Evolutionary conservation across 2,329 filamentous ascomycete species (phyloP), one percentile per base, ranked within the genome.

Genomic region (Xylaria sp.): DNA sequence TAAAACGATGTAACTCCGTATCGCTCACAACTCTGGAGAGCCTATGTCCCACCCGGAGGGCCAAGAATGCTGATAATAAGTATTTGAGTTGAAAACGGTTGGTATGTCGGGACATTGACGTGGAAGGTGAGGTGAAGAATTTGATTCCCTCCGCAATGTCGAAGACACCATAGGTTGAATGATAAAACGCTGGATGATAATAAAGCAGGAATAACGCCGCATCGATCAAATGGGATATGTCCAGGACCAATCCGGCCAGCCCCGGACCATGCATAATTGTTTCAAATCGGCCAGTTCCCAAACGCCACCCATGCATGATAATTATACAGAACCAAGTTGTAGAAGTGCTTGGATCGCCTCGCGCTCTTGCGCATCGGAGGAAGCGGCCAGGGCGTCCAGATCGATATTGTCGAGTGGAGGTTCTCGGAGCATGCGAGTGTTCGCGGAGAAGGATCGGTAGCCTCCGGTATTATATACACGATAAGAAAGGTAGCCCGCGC

Each of bases 331-430:
- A 81, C 92, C 91, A 79, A 96, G 90, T 79, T 89, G 88, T 75
- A 96, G 83, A 76, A 95, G 87, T 71, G 92, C 92, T 79, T 93
- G 92, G 71, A 94, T 87, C 62, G 92, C 92, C 79, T 93, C 92
- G 74, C 90, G 90, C 83, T 95, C 92, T 79, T 93, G 90, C 68
- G 89, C 86, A 77, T 90, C 88, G 61, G 88, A 86, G 68, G 86
- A 80, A 60, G 79, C 80, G 69, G 80, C 81, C 70, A 87, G 77
- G 55, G 81, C 80, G 66, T 83, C 81, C 74, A 88, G 81, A 78
- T 86, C 81, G 73, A 87, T 80, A 73, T 83, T 84, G 74, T 79
- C 78, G 69, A 81, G 79, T 74, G 84, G 85, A 54, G 84, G 86
- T 69, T 83, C 77, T 71, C 82, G 85, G 67, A 83, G 84, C 83